Conservation (phyloP, 2,329 filamentous ascomycete species). For the Fusarium buxicola region DNA sequence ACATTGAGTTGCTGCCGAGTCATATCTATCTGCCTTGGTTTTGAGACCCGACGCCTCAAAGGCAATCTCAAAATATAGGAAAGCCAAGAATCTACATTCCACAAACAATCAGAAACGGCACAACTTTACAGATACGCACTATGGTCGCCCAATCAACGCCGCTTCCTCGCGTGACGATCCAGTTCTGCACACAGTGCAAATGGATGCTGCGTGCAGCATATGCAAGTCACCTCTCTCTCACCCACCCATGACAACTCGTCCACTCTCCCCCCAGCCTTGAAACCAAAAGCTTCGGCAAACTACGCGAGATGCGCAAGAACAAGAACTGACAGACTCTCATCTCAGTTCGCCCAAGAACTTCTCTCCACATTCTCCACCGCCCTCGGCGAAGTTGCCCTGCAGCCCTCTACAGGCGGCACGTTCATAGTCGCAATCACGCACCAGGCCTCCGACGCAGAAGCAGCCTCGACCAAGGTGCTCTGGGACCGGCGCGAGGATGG, state of each 20-base stretch:
- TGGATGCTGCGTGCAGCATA: conserved; percentile 92
- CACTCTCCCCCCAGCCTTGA: no score
- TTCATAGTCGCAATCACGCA: conserved; percentile 77
- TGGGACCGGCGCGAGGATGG: conserved; percentile 92
- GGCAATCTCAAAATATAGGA: no score
- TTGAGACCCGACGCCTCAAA: no score
- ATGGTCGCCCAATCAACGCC: conserved; percentile 35
- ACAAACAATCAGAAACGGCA: background rate
- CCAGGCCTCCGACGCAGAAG: conserved; percentile 46
- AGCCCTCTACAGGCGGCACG: conserved; percentile 85
- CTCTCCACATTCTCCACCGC: conserved; percentile 89
- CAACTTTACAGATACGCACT: background rate
- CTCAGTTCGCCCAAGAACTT: conserved; percentile 92
- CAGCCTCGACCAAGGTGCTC: conserved; percentile 63
- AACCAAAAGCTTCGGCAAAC: no score
- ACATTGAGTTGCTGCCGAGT: no score
- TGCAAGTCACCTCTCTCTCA: conserved; percentile 61
- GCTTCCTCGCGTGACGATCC: conserved; percentile 81
- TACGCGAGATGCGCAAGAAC: no score
- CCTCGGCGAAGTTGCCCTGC: conserved; percentile 87
- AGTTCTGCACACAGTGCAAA: conserved; percentile 93
- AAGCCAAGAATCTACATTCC: conserved; percentile 12
- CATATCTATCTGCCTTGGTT: no score
- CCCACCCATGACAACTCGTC: background rate
- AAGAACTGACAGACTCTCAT: conserved; percentile 51